A percentile compares a stretch with the other conserved stretches of the same genome.
Evolutionary conservation across 805 yeast species (phyloP).

Genomic region (Hanseniaspora clermontiae): DNA sequence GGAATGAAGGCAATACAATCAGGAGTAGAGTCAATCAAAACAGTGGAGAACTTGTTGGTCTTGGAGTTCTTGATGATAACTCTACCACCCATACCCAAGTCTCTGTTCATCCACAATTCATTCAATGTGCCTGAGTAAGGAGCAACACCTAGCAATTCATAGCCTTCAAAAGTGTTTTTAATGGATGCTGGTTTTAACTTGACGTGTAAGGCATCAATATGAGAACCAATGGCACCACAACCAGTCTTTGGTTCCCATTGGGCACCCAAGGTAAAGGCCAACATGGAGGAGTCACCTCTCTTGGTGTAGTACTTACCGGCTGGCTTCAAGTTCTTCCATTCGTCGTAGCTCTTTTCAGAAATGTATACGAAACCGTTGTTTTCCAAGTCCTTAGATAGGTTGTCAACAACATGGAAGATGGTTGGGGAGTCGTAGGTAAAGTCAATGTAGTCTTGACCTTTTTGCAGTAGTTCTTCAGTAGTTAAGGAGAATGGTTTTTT

Average conservation of each 20-base stretch:
- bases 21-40: conserved; percentile 46
- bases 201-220: conserved; percentile 59
- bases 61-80: conserved; percentile 38
- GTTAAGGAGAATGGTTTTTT: conserved; percentile 3
- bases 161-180: conserved; percentile 54
- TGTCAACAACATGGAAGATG: conserved; percentile 54
- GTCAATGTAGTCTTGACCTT: conserved; percentile 44
- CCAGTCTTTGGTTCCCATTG: conserved; percentile 54
- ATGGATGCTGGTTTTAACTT: conserved; percentile 60
- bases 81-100: conserved; percentile 73
- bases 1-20: conserved; percentile 71
- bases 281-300: conserved; percentile 55
- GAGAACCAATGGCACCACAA: conserved; percentile 61
- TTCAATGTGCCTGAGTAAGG: conserved; percentile 66
- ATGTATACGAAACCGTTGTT: conserved; percentile 52
- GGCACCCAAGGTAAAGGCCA: conserved; percentile 58
- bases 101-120: conserved; percentile 70
- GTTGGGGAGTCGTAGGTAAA: conserved; percentile 68
- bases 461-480: conserved; percentile 22
- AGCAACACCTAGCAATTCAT: conserved; percentile 67
- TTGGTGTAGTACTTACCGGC: conserved; percentile 53
- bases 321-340: conserved; percentile 22
- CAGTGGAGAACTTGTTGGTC: conserved; percentile 29
- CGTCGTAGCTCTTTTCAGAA: conserved; percentile 40
- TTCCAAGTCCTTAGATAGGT: conserved; percentile 37